Evolutionary conservation across 208 protist genomes (phyloP).

Genomic region (Trypanosoma grayi): DNA sequence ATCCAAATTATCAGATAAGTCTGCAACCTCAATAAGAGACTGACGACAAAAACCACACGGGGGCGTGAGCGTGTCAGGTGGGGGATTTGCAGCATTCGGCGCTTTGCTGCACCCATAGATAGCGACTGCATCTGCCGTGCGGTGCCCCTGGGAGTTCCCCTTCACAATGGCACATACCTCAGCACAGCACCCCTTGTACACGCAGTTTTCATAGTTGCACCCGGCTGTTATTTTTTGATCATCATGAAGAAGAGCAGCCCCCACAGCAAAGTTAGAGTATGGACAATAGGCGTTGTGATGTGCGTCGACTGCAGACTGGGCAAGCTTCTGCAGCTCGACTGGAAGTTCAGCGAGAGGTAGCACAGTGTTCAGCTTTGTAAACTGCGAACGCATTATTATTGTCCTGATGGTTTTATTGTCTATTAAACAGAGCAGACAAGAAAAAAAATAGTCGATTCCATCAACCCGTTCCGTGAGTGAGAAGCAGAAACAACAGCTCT

Average conservation of each 20-base stretch:
- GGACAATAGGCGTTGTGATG: slow-evolving; percentile 58
- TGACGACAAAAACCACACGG: slow-evolving; percentile 88
- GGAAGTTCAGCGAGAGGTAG: slow-evolving; percentile 38
- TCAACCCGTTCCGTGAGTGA: too few species aligned
- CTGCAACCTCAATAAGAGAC: slow-evolving; percentile 73
- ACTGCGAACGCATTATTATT: not conserved
- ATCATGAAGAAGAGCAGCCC: slow-evolving; percentile 70
- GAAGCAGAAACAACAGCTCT: too few species aligned
- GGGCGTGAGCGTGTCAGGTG: slow-evolving; percentile 43
- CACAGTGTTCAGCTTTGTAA: slow-evolving; percentile 29
- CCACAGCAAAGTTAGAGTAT: slow-evolving; percentile 81
- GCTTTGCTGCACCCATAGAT: slow-evolving; percentile 56
- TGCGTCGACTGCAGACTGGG: slow-evolving; percentile 49
- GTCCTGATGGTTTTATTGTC: not conserved
- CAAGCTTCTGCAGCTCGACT: slow-evolving; percentile 35
- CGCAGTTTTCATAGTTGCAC: slow-evolving; percentile 89
- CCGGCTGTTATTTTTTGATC: slow-evolving; percentile 60
- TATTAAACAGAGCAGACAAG: slow-evolving; percentile 3
- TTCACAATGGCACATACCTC: slow-evolving; percentile 84
- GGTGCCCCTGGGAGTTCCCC: slow-evolving; percentile 65
- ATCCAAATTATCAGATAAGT: slow-evolving; percentile 67
- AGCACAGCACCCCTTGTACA: slow-evolving; percentile 71
- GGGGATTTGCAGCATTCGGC: slow-evolving; percentile 17
- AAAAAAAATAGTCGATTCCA: too few species aligned
- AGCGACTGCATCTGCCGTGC: slow-evolving; percentile 68